Conservation (phyloP, 805 yeast species). For the Teunomyces pallodes region DNA sequence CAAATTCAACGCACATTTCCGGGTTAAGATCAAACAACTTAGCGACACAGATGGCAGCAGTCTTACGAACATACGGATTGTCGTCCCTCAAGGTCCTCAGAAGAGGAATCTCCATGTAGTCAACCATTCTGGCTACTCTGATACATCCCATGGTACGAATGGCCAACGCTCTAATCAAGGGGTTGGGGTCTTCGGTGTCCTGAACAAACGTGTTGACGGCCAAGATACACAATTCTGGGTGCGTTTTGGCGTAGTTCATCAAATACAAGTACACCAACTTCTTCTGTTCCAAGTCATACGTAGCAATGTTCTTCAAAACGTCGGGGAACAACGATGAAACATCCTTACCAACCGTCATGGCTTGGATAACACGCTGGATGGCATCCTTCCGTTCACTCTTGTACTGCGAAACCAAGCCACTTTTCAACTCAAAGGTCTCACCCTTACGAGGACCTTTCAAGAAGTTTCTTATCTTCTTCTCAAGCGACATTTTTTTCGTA, state of each 20-base stretch:
- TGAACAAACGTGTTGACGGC: slow-evolving; percentile 96
- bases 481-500: slow-evolving; percentile 32
- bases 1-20: slow-evolving; percentile 78
- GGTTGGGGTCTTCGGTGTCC: slow-evolving; percentile 96
- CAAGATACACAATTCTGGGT: slow-evolving; percentile 91
- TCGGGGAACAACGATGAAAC: slow-evolving; percentile 94
- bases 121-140: slow-evolving; percentile 91
- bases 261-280: slow-evolving; percentile 90
- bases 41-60: slow-evolving; percentile 97
- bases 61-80: slow-evolving; percentile 95
- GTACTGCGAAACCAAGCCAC: slow-evolving; percentile 90
- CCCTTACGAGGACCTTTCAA: slow-evolving; percentile 51
- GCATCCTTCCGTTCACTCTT: slow-evolving; percentile 96
- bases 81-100: slow-evolving; percentile 84
- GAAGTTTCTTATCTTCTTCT: slow-evolving; percentile 42
- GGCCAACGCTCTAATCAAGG: slow-evolving; percentile 91
- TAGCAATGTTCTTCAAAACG: slow-evolving; percentile 92
- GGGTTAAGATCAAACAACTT: slow-evolving; percentile 86
- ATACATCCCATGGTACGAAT: slow-evolving; percentile 99
- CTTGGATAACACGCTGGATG: slow-evolving; percentile 93
- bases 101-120: slow-evolving; percentile 88
- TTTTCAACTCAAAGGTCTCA: slow-evolving; percentile 86
- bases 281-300: slow-evolving; percentile 94
- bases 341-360: slow-evolving; percentile 97
- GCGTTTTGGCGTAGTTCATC: slow-evolving; percentile 96